Evolutionary conservation across 352 stramenopile species (phyloP).

Genomic region (Phytophthora colocasiae): DNA sequence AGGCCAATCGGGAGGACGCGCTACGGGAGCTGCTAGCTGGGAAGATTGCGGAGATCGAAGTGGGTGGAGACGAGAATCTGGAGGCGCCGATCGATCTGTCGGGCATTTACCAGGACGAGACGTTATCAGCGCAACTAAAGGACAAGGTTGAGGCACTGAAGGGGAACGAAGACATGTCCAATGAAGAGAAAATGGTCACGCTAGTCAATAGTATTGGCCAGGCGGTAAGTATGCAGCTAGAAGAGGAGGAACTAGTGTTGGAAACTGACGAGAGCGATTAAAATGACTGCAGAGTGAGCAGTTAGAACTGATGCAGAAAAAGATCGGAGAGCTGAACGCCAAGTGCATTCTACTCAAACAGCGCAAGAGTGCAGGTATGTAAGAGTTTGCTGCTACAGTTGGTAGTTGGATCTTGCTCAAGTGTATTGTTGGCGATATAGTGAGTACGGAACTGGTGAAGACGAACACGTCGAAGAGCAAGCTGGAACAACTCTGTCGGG

Average conservation of each 20-base stretch:
- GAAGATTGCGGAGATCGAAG: slow-evolving; percentile 89
- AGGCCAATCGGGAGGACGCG: slow-evolving; percentile 54
- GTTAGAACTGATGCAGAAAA: slow-evolving; percentile 74
- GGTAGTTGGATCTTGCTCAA: neutral
- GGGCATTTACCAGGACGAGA: slow-evolving; percentile 79
- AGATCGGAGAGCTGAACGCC: slow-evolving; percentile 83
- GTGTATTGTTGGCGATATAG: slow-evolving; percentile 35
- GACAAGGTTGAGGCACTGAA: slow-evolving; percentile 47
- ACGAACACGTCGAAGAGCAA: slow-evolving; percentile 73
- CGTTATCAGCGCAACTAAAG: slow-evolving; percentile 41
- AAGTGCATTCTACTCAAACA: slow-evolving; percentile 83
- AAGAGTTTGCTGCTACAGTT: neutral
- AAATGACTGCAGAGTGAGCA: slow-evolving; percentile 52
- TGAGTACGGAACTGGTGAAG: slow-evolving; percentile 70
- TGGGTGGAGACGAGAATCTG: slow-evolving; percentile 81
- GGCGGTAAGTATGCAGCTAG: slow-evolving; percentile 40
- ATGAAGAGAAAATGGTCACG: slow-evolving; percentile 54
- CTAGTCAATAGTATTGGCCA: slow-evolving; percentile 50
- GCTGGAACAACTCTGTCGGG: slow-evolving; percentile 84
- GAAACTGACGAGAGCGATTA: slow-evolving; percentile 4
- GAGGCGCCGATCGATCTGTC: slow-evolving; percentile 76
- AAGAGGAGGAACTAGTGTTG: neutral
- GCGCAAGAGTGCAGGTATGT: slow-evolving; percentile 66
- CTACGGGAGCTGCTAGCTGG: slow-evolving; percentile 80
- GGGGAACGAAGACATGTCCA: slow-evolving; percentile 41